Percentiles rank a stretch among this genome's conserved stretches.
phyloP scores from a whole-genome alignment of 345 rosid species.

The Citrus unshiu region DNA sequence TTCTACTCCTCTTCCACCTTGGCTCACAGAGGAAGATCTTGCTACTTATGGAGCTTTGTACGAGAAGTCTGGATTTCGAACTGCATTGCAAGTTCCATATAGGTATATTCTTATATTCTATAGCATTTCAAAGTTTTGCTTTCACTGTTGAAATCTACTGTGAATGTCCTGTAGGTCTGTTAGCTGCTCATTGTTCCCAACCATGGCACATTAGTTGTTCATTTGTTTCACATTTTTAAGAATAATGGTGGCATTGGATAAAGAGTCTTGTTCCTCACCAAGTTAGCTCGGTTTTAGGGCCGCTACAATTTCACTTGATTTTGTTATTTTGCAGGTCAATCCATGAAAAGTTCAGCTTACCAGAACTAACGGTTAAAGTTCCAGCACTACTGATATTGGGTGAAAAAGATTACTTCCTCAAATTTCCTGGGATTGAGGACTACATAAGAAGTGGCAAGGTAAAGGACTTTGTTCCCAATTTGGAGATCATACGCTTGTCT shows the following conservation, averaged over 20 bases:
- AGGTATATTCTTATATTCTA: conserved; percentile 24
- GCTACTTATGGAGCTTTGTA: conserved; percentile 44
- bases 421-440: conserved; percentile 49
- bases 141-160: neutral
- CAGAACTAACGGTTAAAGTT: conserved; percentile 29
- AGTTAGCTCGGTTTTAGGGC: neutral
- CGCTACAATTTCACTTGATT: neutral
- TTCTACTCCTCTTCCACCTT: conserved; percentile 50
- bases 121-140: neutral
- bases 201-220: neutral
- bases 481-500: conserved; percentile 44
- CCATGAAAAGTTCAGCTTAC: conserved; percentile 14
- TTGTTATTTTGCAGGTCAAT: conserved; percentile 18
- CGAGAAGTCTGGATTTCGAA: conserved; percentile 54
- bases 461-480: conserved; percentile 40
- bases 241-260: too few relatives aligned
- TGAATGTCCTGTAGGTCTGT: neutral
- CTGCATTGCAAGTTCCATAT: conserved; percentile 54
- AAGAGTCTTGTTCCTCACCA: neutral
- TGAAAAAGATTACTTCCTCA: conserved; percentile 41
- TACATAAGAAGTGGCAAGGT: conserved; percentile 39
- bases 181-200: neutral
- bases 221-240: neutral
- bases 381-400: conserved; percentile 52
- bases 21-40: conserved; percentile 56